Base-by-base conservation (phyloP, 1,284 basidiomycete species). In the Paramarasmius palmivorus region DNA sequence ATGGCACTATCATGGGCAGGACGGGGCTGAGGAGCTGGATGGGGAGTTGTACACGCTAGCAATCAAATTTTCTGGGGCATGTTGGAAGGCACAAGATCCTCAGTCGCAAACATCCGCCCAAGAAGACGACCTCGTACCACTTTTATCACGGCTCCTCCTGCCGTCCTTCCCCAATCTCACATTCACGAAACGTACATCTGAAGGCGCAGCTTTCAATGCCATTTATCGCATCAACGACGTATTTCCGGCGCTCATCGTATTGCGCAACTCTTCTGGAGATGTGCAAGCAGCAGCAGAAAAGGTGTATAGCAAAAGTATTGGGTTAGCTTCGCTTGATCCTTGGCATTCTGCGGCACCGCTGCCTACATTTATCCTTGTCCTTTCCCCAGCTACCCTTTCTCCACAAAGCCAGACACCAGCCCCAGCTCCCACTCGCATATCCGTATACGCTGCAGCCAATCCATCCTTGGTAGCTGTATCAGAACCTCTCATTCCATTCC, bases 401-500 rank as follows among this genome's bases (percentile, higher is more conserved):
- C n/a, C n/a, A n/a, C n/a, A n/a, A n/a, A n/a, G n/a, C n/a, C n/a
- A n/a, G n/a, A n/a, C n/a, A n/a, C n/a, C n/a, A n/a, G n/a, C n/a
- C n/a, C n/a, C n/a, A n/a, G n/a, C n/a, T n/a, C n/a, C n/a, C n/a
- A n/a, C n/a, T n/a, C n/a, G n/a, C 25, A 32, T 46, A 23, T 10
- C 44, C 9, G 44, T 46, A 1, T 12, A 29, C 1, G 44, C 25
- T 4, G 23, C 25, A 26, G 44, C 44, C 3, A 26, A 26, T 32
- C 14, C 44, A 2, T 29, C 25, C 8, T 10, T 10, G 22, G 6
- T 15, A 9, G 25, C 44, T 2, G n/a, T 29, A 1, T 10, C 32
- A 22, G 44, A 46, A 32, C 29, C 25, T n/a, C 44, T 46, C 44
- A 46, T 26, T 8, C n/a, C 25, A 46, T 46, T 46, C 25, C 25